phyloP scores from a whole-genome alignment of 495 filamentous ascomycete species.

The Tuber microsphaerosporum region DNA sequence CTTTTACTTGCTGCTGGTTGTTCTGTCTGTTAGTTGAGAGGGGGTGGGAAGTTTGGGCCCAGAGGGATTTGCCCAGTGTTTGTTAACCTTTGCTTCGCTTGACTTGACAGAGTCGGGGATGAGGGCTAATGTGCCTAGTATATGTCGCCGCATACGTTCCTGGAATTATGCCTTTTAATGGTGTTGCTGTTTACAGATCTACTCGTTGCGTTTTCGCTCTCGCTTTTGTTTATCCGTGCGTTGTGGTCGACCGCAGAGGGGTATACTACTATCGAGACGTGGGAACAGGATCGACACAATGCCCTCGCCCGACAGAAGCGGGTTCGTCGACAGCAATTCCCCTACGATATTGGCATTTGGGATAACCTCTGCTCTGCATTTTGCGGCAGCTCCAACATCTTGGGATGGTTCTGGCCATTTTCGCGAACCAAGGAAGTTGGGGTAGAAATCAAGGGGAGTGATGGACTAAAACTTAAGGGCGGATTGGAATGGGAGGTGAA shows the following conservation, averaged over 20 bases:
- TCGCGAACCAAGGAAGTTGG: conserved; percentile 44
- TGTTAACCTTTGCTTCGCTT: background rate
- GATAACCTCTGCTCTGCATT: conserved; percentile 67
- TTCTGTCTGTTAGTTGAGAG: conserved; percentile 48
- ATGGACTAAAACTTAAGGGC: conserved; percentile 13
- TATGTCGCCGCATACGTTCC: conserved; percentile 26
- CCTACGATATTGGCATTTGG: conserved; percentile 86
- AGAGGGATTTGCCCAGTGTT: conserved; percentile 7
- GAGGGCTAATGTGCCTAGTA: conserved; percentile 11
- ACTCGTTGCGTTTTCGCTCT: conserved; percentile 22
- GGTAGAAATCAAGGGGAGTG: conserved; percentile 11
- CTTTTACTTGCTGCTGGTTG: conserved; percentile 56
- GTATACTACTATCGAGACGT: conserved; percentile 81
- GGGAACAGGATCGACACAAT: conserved; percentile 85
- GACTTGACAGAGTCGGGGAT: conserved; percentile 5
- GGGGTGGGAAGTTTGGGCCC: conserved; percentile 17
- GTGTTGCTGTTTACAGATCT: conserved; percentile 15
- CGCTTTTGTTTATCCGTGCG: conserved; percentile 44
- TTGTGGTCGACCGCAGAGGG: conserved; percentile 55
- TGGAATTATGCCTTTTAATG: conserved; percentile 22
- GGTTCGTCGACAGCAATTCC: conserved; percentile 67
- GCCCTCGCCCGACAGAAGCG: conserved; percentile 59
- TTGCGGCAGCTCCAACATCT: conserved; percentile 48
- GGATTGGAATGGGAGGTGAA: conserved; percentile 64
- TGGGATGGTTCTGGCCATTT: conserved; percentile 63